phyloP scores from a whole-genome alignment of 331 rosid species.

The Acacia pycnantha region DNA sequence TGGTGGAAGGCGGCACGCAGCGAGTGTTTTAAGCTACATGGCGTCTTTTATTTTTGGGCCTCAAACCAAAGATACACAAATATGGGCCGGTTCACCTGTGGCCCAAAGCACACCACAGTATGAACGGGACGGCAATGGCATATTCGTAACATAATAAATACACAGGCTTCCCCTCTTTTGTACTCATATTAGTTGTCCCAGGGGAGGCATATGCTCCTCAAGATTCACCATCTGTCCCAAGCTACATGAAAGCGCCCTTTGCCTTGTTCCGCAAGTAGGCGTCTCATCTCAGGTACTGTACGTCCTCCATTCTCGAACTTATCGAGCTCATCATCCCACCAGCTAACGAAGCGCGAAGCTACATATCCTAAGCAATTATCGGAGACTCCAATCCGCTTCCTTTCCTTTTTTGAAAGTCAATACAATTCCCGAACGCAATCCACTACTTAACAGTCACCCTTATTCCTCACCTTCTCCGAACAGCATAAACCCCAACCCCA shows the following conservation, averaged over 20 bases:
- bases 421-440: conserved; percentile 20
- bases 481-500: conserved; percentile 5
- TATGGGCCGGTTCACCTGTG: neutral
- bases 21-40: neutral
- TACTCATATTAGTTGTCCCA: neutral
- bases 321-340: neutral
- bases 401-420: neutral
- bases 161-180: neutral
- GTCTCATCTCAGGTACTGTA: neutral
- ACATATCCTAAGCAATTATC: neutral
- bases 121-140: neutral
- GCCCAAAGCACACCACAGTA: neutral
- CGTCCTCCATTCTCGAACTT: neutral
- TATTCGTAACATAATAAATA: neutral
- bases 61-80: neutral
- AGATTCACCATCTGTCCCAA: conserved; percentile 13
- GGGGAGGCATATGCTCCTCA: conserved; percentile 27
- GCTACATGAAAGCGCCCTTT: neutral
- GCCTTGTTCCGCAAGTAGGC: neutral
- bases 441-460: conserved; percentile 15
- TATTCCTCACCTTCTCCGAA: conserved; percentile 24
- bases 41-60: neutral
- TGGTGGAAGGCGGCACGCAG: neutral
- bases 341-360: neutral
- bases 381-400: neutral